Base-by-base conservation (phyloP, 352 stramenopile genomes). In the Phytophthora chlamydospora region DNA sequence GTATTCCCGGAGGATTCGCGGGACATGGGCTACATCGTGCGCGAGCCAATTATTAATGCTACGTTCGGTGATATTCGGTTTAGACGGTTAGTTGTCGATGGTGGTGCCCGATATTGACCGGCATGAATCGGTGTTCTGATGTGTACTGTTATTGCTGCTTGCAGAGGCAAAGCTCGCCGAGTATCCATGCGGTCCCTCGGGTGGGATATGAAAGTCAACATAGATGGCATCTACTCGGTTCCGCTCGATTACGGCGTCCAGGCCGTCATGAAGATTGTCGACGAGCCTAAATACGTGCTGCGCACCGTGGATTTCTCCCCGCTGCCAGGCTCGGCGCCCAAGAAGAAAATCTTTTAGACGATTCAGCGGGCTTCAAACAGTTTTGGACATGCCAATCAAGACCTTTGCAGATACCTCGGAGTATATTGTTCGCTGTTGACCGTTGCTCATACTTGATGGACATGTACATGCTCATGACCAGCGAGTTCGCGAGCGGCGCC, bases 51-150 rank as follows among this genome's bases (percentile, higher is more conserved):
- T 57, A 94, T 96, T 76, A 96, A 96, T 75, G 85, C 85, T 53
- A 96, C 87, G 27, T 96, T 96, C 59, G 87, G 87, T 34, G 85
- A 96, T 70, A 96, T 96, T 56, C 85, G 87, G 43, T 94, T 94
- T 71, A 78, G 87, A 85, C 78, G 80, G 85, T 95, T 29, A 52
- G 65, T 45, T 48, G 9, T 61, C 40, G 16, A 24, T 53, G 34
- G 17, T 33, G 35, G n/a, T 3, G 27, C 1, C 27, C 11, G 19
- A 16, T 9, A 41, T 6, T 6, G 24, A 5, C 27, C 4, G 1
- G 27, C 6, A 8, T 31, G 27, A 31, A 1, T 31, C 16, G 40
- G 39, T 56, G 13, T 52, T 10, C 44, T 56, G 40, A 52, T 4
- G 9, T 13, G n/a, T 7, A 24, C 24, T 48, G 1, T 58, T 49